Conservation (phyloP, 2,329 filamentous ascomycete species). For the Aureobasidium uvarum region DNA sequence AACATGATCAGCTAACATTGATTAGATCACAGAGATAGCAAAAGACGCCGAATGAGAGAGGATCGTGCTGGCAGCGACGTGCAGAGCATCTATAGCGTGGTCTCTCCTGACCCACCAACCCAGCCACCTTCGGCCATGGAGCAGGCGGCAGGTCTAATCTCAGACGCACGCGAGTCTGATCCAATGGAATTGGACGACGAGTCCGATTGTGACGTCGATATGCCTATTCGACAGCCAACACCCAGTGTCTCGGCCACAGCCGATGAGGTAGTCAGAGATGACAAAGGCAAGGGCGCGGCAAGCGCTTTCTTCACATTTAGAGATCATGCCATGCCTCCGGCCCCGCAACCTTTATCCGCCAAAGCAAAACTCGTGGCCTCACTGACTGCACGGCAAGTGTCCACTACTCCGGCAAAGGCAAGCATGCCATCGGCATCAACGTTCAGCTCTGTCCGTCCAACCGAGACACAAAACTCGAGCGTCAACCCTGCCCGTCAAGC, state of each 20-base stretch:
- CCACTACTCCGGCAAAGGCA: not conserved
- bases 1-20: not conserved
- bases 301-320: conserved; percentile 4
- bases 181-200: conserved; percentile 8
- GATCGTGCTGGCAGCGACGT: not conserved
- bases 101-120: not conserved
- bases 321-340: not conserved
- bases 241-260: not conserved
- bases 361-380: not conserved
- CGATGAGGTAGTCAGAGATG: not conserved
- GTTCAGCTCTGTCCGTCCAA: not conserved
- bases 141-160: not conserved
- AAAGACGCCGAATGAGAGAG: not conserved
- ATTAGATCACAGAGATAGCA: conserved; percentile 1
- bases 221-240: not conserved
- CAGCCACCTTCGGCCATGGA: conserved; percentile 16
- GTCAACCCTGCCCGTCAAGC: not conserved
- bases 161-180: not conserved
- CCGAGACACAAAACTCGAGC: conserved; percentile 1
- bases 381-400: not conserved
- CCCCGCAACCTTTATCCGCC: not conserved
- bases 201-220: not conserved
- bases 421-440: not conserved
- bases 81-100: not conserved
- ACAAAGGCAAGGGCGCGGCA: not conserved